Evolutionary conservation across 208 protist species (phyloP), one percentile per base, ranked within the genome.

Genomic region (Acanthamoeba divionensis): DNA sequence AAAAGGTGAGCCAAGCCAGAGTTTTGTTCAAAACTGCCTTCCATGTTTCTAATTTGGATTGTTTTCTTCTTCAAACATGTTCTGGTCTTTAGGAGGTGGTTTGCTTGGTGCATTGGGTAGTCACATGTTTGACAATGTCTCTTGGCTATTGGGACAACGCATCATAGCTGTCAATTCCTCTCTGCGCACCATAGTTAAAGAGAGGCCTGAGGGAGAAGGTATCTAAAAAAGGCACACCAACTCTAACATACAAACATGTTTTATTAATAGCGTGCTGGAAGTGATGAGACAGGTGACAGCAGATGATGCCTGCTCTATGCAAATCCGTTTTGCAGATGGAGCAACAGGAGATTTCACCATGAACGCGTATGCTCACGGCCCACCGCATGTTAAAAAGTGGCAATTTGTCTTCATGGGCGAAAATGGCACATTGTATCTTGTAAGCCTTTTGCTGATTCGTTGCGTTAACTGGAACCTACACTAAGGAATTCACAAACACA

Each of bases 81-180:
- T 29, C 33, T 29, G 57, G 26, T 13, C 12, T n/a, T 44, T 52
- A 6, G 66, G 9, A 71, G 10, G n/a, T 36, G 10, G 10, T 26
- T 83, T 67, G 29, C 15, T 91, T 48, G 88, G 88, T 0, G 88
- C 86, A 10, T 26, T 93, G 12, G 91, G 88, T 3, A 71, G 88
- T 15, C 91, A 93, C 54, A 44, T 93, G 3, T 69, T 93, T 3
- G 91, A 93, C 62, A 60, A 89, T 26, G 45, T 93, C 15, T 82
- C 83, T 18, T 93, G 86, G 57, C 52, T 91, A 5, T 52, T 80
- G 38, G 91, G 91, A 9, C 31, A 44, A 54, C 79, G 90, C 12
- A 33, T 57, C 15, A 90, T 29, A 33, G 24, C 50, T 26, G 91
- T 93, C 2, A 47, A 93, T 26, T 69, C 86, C 65, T 38, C 31